Conservation (phyloP, 2,329 filamentous ascomycete genomes). For the Aspergillus cejpii region DNA sequence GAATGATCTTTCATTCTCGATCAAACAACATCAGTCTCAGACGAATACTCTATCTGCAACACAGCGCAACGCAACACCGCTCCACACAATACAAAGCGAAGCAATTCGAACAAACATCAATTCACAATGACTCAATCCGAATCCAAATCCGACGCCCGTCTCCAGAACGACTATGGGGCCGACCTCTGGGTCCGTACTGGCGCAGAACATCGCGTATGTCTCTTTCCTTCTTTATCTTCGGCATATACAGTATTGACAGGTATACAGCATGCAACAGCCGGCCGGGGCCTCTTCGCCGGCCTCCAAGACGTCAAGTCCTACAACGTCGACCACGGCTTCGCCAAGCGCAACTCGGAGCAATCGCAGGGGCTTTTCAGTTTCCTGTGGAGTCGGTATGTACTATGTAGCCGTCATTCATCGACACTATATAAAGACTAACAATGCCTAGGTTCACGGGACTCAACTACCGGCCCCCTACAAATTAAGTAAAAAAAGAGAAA, state of each 20-base stretch:
- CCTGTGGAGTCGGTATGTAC: conserved; percentile 22
- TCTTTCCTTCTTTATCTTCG: not conserved
- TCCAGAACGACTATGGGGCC: conserved; percentile 32
- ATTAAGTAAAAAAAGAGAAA: too few species aligned
- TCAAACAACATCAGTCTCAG: too few species aligned
- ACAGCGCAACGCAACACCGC: too few species aligned
- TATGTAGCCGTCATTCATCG: not conserved
- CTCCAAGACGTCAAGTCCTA: conserved; percentile 36
- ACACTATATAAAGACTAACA: conserved; percentile 1
- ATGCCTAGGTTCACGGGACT: conserved; percentile 12
- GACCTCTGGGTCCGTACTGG: conserved; percentile 32
- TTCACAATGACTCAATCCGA: conserved; percentile 13
- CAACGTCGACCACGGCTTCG: conserved; percentile 35
- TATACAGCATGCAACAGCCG: conserved; percentile 27
- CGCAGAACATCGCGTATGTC: conserved; percentile 21
- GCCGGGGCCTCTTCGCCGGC: conserved; percentile 36
- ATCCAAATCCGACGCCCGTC: conserved; percentile 14
- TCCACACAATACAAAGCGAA: too few species aligned
- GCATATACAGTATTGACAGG: not conserved
- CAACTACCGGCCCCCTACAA: conserved; percentile 8
- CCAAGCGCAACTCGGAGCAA: conserved; percentile 21
- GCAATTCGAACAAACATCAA: too few species aligned
- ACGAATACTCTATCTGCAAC: too few species aligned
- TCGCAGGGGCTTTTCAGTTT: conserved; percentile 11
- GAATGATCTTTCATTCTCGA: too few species aligned